Evolutionary conservation across 2,329 filamentous ascomycete species (phyloP).

Genomic region (Sporothrix luriei): DNA sequence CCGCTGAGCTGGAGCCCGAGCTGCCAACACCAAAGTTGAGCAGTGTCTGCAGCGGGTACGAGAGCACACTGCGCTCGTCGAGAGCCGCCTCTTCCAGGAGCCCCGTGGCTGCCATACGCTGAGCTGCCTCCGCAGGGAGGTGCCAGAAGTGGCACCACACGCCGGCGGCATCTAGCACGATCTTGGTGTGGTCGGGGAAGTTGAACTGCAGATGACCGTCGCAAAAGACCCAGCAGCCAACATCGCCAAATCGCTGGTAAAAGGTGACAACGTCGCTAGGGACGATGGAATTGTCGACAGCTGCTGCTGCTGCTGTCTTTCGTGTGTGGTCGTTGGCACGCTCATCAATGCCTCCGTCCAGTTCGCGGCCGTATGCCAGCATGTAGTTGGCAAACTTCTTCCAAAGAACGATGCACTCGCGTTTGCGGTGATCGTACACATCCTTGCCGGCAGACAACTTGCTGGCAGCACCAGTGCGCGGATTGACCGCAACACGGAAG

Average conservation of each 20-base stretch:
- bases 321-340: conserved; percentile 45
- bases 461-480: conserved; percentile 59
- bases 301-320: conserved; percentile 46
- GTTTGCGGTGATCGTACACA: conserved; percentile 66
- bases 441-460: conserved; percentile 66
- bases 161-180: conserved; percentile 75
- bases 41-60: conserved; percentile 71
- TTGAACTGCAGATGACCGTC: conserved; percentile 83
- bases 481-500: conserved; percentile 58
- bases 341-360: conserved; percentile 51
- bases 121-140: conserved; percentile 69
- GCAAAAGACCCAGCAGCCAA: conserved; percentile 78
- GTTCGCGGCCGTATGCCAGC: conserved; percentile 73
- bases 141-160: conserved; percentile 77
- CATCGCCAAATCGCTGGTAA: conserved; percentile 78
- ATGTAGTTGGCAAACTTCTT: conserved; percentile 76
- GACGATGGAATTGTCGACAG: conserved; percentile 46
- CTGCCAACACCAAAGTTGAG: conserved; percentile 61
- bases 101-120: conserved; percentile 64
- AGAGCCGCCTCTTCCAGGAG: conserved; percentile 71
- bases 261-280: conserved; percentile 69
- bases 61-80: conserved; percentile 69
- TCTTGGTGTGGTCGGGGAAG: conserved; percentile 85
- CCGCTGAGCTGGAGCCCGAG: conserved; percentile 9
- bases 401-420: conserved; percentile 68